phyloP scores from a whole-genome alignment of 179 eudicot genomes.

The Carnegiea gigantea region DNA sequence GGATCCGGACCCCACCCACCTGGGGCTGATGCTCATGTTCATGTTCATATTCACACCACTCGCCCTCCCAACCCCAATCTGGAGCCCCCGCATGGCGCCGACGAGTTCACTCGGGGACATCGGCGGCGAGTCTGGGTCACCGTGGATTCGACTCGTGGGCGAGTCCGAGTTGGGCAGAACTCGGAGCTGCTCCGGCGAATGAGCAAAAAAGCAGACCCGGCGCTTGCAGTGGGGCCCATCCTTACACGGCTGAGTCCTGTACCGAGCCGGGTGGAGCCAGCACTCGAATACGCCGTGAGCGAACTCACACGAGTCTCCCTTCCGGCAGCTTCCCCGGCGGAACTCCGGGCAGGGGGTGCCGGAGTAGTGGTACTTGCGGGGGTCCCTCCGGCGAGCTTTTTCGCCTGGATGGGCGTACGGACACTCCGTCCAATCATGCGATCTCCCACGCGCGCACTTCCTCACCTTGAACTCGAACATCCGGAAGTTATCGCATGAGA shows the following conservation, averaged over 20 bases:
- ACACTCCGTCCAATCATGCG: slow-evolving; percentile 97
- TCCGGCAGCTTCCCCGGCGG: slow-evolving; percentile 58
- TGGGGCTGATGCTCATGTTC: slow-evolving; percentile 34
- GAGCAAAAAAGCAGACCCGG: slow-evolving; percentile 85
- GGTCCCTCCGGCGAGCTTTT: slow-evolving; percentile 88
- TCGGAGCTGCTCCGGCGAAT: slow-evolving; percentile 70
- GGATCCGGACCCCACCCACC: slow-evolving; percentile 30
- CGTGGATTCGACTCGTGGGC: not conserved
- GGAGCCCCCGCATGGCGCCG: slow-evolving; percentile 45
- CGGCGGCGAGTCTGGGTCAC: slow-evolving; percentile 42
- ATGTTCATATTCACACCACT: slow-evolving; percentile 13
- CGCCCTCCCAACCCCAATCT: slow-evolving; percentile 36
- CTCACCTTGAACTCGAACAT: slow-evolving; percentile 82
- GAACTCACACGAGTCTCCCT: slow-evolving; percentile 76
- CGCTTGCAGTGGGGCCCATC: slow-evolving; percentile 73
- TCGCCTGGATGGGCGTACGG: slow-evolving; percentile 90
- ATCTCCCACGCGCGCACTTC: slow-evolving; percentile 65
- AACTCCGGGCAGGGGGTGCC: slow-evolving; percentile 81
- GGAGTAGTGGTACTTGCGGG: slow-evolving; percentile 60
- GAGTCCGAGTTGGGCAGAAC: slow-evolving; percentile 31
- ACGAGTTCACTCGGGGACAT: slow-evolving; percentile 52
- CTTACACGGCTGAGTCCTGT: slow-evolving; percentile 90
- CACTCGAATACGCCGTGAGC: slow-evolving; percentile 94
- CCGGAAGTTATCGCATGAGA: slow-evolving; percentile 65
- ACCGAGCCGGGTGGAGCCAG: slow-evolving; percentile 87